phyloP scores from a whole-genome alignment of 768 basidiomycete species.

The Kwoniella sp. region DNA sequence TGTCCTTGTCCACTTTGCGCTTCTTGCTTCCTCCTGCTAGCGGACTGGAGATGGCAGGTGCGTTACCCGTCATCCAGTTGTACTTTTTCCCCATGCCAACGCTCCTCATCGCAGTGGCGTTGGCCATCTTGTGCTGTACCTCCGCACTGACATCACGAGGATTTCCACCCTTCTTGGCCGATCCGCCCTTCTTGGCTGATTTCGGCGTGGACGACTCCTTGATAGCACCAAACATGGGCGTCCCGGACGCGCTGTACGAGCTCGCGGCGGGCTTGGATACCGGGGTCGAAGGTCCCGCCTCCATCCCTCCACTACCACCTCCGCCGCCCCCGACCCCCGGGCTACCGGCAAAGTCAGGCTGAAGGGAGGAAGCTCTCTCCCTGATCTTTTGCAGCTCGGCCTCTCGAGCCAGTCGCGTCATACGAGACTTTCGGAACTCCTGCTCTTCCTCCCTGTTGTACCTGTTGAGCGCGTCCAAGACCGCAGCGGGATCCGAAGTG shows the following conservation, averaged over 20 bases:
- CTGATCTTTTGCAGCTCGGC: conserved; percentile 17
- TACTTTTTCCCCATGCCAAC: conserved; percentile 36
- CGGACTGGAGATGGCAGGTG: conserved; percentile 28
- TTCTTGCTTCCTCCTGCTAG: conserved; percentile 22
- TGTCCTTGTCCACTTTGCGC: conserved; percentile 11
- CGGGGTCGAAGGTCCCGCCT: conserved; percentile 22
- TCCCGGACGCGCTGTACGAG: neutral
- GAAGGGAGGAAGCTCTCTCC: conserved; percentile 8
- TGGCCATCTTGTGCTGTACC: conserved; percentile 34
- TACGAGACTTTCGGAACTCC: conserved; percentile 23
- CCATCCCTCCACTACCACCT: conserved; percentile 1
- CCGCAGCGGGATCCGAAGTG: conserved; percentile 18
- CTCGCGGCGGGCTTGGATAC: conserved; percentile 6
- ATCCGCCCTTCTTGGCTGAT: neutral
- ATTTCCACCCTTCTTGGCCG: conserved; percentile 14
- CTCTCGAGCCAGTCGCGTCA: conserved; percentile 28
- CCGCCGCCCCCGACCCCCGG: neutral
- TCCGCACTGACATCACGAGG: conserved; percentile 31
- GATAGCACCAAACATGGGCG: conserved; percentile 32
- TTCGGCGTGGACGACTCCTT: conserved; percentile 11
- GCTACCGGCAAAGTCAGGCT: neutral
- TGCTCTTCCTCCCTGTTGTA: conserved; percentile 30
- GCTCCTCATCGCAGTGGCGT: conserved; percentile 33
- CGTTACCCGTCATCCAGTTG: conserved; percentile 36
- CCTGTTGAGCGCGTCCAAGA: conserved; percentile 23